Percentiles rank a stretch among this genome's conserved stretches.
Evolutionary conservation across 768 basidiomycete species (phyloP).

Genomic region (Filobasidium wieringae): DNA sequence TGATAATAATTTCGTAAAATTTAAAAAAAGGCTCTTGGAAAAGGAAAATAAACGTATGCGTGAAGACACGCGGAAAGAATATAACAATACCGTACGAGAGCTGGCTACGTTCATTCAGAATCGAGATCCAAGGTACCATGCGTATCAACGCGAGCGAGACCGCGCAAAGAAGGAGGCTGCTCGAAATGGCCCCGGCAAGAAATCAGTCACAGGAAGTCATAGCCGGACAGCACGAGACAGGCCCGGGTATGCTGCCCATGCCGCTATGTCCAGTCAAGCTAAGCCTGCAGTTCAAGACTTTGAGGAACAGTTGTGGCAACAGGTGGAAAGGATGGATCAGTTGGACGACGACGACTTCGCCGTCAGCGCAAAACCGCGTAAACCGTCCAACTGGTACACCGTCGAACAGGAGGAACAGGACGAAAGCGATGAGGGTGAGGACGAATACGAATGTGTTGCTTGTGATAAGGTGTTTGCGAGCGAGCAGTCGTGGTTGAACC

Average conservation of each 20-base stretch:
- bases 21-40: slow-evolving; percentile 62
- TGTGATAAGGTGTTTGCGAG: slow-evolving; percentile 80
- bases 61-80: slow-evolving; percentile 76
- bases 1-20: background rate
- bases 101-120: slow-evolving; percentile 45
- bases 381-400: background rate
- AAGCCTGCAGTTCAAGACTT: background rate
- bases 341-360: slow-evolving; percentile 49
- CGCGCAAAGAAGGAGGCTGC: slow-evolving; percentile 33
- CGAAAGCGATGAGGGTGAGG: slow-evolving; percentile 22
- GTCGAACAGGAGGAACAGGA: slow-evolving; percentile 22
- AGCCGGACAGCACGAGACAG: slow-evolving; percentile 30
- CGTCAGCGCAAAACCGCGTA: slow-evolving; percentile 50
- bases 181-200: slow-evolving; percentile 37
- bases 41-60: slow-evolving; percentile 87
- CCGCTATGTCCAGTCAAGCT: no score
- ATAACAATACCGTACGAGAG: slow-evolving; percentile 66
- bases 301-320: slow-evolving; percentile 79
- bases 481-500: slow-evolving; percentile 90
- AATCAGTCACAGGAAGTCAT: slow-evolving; percentile 12
- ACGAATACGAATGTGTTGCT: slow-evolving; percentile 56
- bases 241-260: no score
- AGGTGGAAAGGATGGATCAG: slow-evolving; percentile 41
- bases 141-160: slow-evolving; percentile 22
- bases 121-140: slow-evolving; percentile 69